Percentiles rank a stretch among this genome's conserved stretches.
phyloP scores from a whole-genome alignment of 2,329 filamentous ascomycete species.

The Arthrobotrys conoides region DNA sequence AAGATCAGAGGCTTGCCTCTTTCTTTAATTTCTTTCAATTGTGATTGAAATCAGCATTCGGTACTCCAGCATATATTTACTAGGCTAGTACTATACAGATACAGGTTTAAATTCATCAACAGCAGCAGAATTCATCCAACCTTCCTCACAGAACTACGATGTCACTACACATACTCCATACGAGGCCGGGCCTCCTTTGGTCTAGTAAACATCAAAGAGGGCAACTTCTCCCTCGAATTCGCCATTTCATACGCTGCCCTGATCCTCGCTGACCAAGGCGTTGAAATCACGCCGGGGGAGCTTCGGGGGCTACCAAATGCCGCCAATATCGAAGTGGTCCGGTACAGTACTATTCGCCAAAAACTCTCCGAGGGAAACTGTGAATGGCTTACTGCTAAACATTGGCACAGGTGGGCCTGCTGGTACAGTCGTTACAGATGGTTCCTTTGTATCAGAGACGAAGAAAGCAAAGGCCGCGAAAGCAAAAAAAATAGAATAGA shows the following conservation, averaged over 20 bases:
- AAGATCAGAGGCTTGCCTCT: no score
- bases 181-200: no score
- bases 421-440: neutral
- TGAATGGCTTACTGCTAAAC: neutral
- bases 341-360: neutral
- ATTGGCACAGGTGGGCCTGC: neutral
- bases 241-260: slow-evolving; percentile 23
- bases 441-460: neutral
- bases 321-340: neutral
- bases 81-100: no score
- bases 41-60: no score
- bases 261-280: slow-evolving; percentile 17
- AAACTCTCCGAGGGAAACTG: neutral
- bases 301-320: neutral
- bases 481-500: neutral
- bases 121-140: no score
- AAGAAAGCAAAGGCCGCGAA: neutral
- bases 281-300: neutral
- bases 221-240: slow-evolving; percentile 28
- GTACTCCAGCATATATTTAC: no score
- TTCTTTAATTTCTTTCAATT: no score
- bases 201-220: no score
- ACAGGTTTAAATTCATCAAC: no score
- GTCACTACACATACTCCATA: neutral
- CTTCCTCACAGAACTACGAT: no score